phyloP scores from a whole-genome alignment of 331 rosid genomes.

The Pyrus hybrid region DNA sequence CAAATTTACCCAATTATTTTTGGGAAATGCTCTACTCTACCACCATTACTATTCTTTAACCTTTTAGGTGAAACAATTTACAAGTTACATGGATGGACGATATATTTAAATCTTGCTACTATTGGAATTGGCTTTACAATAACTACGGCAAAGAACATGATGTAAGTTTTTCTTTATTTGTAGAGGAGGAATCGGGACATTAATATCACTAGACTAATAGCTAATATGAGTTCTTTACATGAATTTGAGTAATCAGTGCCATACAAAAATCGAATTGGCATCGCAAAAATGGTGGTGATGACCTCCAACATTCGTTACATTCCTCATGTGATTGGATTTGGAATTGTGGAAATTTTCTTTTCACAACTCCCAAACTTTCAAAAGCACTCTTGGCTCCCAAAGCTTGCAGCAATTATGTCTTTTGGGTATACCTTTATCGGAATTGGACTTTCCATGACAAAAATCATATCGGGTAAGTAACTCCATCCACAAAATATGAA shows the following conservation, averaged over 20 bases:
- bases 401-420: constrained; percentile 45
- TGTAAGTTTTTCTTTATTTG: constrained; percentile 10
- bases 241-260: constrained; percentile 21
- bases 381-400: constrained; percentile 44
- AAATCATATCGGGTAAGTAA: constrained; percentile 27
- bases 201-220: background rate
- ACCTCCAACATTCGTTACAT: constrained; percentile 21
- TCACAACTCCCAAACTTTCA: constrained; percentile 58
- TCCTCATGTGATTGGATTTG: constrained; percentile 36
- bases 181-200: fast-evolving
- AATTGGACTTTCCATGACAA: constrained; percentile 38
- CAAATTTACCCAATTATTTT: background rate
- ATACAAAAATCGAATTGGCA: constrained; percentile 39
- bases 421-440: constrained; percentile 48
- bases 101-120: constrained; percentile 16
- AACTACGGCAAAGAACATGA: constrained; percentile 23
- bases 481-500: too few species aligned
- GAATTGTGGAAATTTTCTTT: constrained; percentile 31
- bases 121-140: constrained; percentile 21
- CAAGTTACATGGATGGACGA: constrained; percentile 24
- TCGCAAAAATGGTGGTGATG: constrained; percentile 14
- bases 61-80: constrained; percentile 17
- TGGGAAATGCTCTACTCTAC: background rate
- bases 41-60: background rate
- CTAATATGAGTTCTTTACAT: background rate